Percentiles rank a stretch among this genome's conserved stretches.
Evolutionary conservation across 2,329 filamentous ascomycete genomes (phyloP).

Genomic region (Botrytis aclada): DNA sequence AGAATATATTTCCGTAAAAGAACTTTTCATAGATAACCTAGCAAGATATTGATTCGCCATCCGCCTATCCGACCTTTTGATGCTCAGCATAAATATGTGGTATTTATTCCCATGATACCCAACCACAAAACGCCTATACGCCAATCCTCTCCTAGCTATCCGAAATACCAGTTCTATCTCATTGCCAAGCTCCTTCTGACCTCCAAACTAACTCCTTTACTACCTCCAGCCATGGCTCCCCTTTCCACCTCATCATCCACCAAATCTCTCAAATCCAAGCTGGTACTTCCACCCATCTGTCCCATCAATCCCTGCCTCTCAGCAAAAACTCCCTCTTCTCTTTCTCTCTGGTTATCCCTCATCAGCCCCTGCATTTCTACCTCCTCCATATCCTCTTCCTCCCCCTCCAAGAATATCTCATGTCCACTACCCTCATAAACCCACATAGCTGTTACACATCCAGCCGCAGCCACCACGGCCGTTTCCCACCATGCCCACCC

Average conservation of each 20-base stretch:
- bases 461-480: conserved; percentile 5
- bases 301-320: conserved; percentile 7
- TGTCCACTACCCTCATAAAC: conserved; percentile 18
- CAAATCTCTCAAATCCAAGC: conserved; percentile 6
- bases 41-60: background rate
- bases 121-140: background rate
- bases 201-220: background rate
- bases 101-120: background rate
- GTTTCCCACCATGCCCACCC: conserved; percentile 56
- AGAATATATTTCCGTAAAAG: background rate
- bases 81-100: background rate
- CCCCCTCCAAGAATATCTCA: conserved; percentile 10
- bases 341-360: conserved; percentile 6
- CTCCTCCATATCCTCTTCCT: conserved; percentile 5
- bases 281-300: background rate
- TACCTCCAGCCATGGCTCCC: conserved; percentile 21
- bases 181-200: background rate
- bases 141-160: background rate
- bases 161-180: background rate
- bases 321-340: background rate
- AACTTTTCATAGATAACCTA: background rate
- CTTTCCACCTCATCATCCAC: conserved; percentile 35
- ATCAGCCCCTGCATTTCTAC: conserved; percentile 12
- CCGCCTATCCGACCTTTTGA: background rate
- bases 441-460: conserved; percentile 11